phyloP scores from a whole-genome alignment of 371 early-diverging fungal species.

The Mortierella sp. region DNA sequence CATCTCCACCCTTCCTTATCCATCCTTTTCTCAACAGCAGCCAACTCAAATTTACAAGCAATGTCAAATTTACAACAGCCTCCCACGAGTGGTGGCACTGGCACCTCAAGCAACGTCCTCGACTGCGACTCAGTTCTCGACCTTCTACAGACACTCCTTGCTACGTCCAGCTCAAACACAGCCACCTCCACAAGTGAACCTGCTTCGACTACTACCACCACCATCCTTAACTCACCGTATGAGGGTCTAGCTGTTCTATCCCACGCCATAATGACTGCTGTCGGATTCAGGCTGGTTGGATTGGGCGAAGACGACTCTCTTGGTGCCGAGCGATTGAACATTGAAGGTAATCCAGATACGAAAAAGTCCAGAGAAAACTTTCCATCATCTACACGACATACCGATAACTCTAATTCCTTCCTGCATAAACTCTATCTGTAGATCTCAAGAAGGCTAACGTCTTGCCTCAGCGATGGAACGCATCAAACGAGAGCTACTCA shows the following conservation, averaged over 20 bases:
- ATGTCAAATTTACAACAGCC: slow-evolving; percentile 42
- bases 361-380: neutral
- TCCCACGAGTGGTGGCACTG: neutral
- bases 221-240: slow-evolving; percentile 59
- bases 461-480: slow-evolving; percentile 73
- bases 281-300: slow-evolving; percentile 73
- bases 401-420: neutral
- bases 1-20: neutral
- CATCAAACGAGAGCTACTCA: slow-evolving; percentile 65
- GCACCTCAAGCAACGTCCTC: slow-evolving; percentile 17
- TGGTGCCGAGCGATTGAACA: slow-evolving; percentile 42
- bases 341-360: slow-evolving; percentile 20
- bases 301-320: slow-evolving; percentile 72
- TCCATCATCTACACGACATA: neutral
- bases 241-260: slow-evolving; percentile 69
- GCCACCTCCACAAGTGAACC: slow-evolving; percentile 5
- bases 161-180: neutral
- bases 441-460: slow-evolving; percentile 51
- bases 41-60: slow-evolving; percentile 2
- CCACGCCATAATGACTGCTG: slow-evolving; percentile 71
- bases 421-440: slow-evolving; percentile 2
- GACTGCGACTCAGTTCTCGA: slow-evolving; percentile 42
- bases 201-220: neutral
- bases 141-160: slow-evolving; percentile 32
- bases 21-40: neutral